phyloP scores from a whole-genome alignment of 768 basidiomycete species.

The Termitomyces eurrhizus region DNA sequence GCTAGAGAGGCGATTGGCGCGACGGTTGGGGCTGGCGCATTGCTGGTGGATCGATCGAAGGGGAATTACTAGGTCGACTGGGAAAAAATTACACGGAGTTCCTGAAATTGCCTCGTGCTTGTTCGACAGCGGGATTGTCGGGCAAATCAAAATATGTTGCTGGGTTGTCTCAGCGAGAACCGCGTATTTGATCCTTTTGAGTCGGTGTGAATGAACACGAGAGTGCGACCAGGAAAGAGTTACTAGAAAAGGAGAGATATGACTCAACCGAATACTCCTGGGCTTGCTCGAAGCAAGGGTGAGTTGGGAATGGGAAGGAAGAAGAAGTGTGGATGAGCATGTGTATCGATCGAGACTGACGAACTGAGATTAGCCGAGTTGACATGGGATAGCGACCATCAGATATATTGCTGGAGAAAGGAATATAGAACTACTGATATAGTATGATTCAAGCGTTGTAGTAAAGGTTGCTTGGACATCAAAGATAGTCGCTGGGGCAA shows the following conservation, averaged over 20 bases:
- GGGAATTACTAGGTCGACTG: not conserved
- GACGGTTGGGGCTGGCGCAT: not conserved
- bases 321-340: no score
- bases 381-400: not conserved
- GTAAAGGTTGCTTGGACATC: not conserved
- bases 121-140: not conserved
- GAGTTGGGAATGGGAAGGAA: not conserved
- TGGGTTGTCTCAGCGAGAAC: not conserved
- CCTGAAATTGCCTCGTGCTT: not conserved
- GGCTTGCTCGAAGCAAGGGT: not conserved
- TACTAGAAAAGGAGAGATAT: not conserved
- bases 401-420: not conserved
- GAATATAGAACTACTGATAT: not conserved
- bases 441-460: not conserved
- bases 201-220: not conserved
- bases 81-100: not conserved
- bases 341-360: not conserved
- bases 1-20: not conserved
- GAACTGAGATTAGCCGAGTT: not conserved
- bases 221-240: not conserved
- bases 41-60: not conserved
- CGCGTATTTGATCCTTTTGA: not conserved
- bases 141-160: not conserved
- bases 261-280: not conserved
- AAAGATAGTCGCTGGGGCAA: not conserved